phyloP scores from a whole-genome alignment of 139 green algal genomes.

The Auxenochlorella protothecoides region DNA sequence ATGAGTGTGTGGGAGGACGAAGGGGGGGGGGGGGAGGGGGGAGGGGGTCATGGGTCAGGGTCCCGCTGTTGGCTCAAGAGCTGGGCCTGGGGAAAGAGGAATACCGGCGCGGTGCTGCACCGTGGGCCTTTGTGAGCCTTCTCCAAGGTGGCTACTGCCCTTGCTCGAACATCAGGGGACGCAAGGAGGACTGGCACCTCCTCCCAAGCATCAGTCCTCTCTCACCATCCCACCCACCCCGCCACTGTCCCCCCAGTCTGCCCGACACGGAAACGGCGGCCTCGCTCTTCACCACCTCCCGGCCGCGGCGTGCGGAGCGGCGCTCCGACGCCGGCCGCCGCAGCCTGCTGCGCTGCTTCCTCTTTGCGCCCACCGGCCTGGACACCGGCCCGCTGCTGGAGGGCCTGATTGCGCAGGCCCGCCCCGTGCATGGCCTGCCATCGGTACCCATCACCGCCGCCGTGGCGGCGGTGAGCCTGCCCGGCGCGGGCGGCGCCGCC shows the following conservation, averaged over 20 bases:
- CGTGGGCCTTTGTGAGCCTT: no score
- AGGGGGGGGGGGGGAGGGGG: no score
- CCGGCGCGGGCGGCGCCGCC: not conserved
- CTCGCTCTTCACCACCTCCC: constrained; percentile 28
- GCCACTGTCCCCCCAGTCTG: not conserved
- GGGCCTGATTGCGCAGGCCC: constrained; percentile 30
- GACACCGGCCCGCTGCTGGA: constrained; percentile 45
- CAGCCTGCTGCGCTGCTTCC: constrained; percentile 26
- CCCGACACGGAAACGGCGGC: constrained; percentile 18
- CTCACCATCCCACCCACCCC: no score
- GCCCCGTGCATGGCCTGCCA: constrained; percentile 5
- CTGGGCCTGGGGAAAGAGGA: no score
- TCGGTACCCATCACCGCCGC: constrained; percentile 4
- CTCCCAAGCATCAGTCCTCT: no score
- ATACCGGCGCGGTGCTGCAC: no score
- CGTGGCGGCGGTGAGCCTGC: constrained; percentile 5
- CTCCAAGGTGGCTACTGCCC: no score
- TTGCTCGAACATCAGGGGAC: no score
- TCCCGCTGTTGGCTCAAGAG: no score
- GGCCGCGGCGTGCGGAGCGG: constrained; percentile 37
- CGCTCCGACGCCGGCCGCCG: constrained; percentile 10
- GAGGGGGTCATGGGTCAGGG: no score
- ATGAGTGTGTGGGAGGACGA: no score
- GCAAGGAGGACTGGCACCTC: no score
- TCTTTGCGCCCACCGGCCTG: constrained; percentile 33